Evolutionary conservation across 202 grass and related monocot species (phyloP).

Genomic region (Saccharum hybrid): DNA sequence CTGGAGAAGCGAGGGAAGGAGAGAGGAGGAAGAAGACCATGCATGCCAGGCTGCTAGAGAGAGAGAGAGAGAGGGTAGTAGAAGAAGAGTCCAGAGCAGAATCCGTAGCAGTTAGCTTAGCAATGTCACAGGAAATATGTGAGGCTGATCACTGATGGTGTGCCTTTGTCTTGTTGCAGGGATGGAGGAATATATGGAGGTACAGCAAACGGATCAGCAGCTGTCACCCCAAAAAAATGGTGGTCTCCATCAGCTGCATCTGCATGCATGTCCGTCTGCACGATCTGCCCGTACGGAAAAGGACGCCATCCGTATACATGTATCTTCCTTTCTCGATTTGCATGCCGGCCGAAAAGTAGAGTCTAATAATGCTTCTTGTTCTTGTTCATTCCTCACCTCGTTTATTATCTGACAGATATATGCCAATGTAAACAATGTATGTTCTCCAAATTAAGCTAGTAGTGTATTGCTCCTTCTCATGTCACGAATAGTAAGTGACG

Average conservation of each 20-base stretch:
- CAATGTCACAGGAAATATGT: neutral
- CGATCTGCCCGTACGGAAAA: neutral
- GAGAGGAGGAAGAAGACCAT: neutral
- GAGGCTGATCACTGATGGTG: neutral
- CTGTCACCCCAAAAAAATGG: too few species aligned
- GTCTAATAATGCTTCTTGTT: neutral
- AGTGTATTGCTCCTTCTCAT: too few species aligned
- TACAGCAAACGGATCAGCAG: too few species aligned
- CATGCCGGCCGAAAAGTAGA: neutral
- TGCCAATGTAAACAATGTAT: too few species aligned
- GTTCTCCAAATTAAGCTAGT: too few species aligned
- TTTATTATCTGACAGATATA: neutral
- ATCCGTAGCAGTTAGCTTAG: neutral
- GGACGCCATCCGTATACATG: neutral
- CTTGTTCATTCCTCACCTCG: neutral
- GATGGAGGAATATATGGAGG: too few species aligned
- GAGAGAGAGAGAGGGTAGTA: too few species aligned
- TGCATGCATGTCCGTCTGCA: slow-evolving; percentile 16
- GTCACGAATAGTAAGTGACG: too few species aligned
- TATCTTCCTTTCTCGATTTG: neutral
- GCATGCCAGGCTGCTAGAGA: neutral
- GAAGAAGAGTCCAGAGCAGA: neutral
- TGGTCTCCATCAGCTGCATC: neutral
- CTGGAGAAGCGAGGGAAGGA: neutral
- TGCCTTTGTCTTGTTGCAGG: too few species aligned